These are phyloP conservation scores for Beauveria varroae DNA, from an alignment of 2,329 filamentous ascomycete genomes.

Conservation along the genomic window DNA sequence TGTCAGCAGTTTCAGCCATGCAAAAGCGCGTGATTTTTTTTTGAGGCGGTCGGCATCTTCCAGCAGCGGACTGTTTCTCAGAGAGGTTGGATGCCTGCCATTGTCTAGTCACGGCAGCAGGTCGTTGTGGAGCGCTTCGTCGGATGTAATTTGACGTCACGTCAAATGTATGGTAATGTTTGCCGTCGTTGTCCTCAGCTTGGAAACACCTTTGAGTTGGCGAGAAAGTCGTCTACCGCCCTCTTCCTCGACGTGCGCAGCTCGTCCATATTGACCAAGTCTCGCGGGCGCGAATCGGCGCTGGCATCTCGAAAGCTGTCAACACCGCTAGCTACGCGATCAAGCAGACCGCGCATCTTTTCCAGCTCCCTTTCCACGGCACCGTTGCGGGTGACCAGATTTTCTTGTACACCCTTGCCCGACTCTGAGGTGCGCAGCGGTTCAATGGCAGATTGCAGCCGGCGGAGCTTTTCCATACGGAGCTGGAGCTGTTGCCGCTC, in stretches of 20 bases:
- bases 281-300: slow-evolving; percentile 17
- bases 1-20: slow-evolving; percentile 6
- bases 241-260: slow-evolving; percentile 32
- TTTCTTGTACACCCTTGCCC: slow-evolving; percentile 49
- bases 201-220: slow-evolving; percentile 17
- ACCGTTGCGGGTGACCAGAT: slow-evolving; percentile 57
- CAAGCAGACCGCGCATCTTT: slow-evolving; percentile 56
- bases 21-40: background rate
- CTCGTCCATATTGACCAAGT: slow-evolving; percentile 22
- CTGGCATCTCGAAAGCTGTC: slow-evolving; percentile 22
- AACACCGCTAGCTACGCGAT: slow-evolving; percentile 49
- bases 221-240: slow-evolving; percentile 35
- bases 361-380: slow-evolving; percentile 59
- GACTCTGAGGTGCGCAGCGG: slow-evolving; percentile 27
- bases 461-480: slow-evolving; percentile 39
- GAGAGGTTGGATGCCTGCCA: background rate
- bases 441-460: slow-evolving; percentile 42
- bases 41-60: background rate
- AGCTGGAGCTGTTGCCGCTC: slow-evolving; percentile 26
- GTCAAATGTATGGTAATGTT: background rate
- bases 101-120: background rate
- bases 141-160: background rate
- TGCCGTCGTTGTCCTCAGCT: background rate
- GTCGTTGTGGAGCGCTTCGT: background rate
- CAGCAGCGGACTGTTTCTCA: background rate